Base-by-base conservation (phyloP, 2,329 filamentous ascomycete genomes). In the Cladosporium austrohemisphaericum region DNA sequence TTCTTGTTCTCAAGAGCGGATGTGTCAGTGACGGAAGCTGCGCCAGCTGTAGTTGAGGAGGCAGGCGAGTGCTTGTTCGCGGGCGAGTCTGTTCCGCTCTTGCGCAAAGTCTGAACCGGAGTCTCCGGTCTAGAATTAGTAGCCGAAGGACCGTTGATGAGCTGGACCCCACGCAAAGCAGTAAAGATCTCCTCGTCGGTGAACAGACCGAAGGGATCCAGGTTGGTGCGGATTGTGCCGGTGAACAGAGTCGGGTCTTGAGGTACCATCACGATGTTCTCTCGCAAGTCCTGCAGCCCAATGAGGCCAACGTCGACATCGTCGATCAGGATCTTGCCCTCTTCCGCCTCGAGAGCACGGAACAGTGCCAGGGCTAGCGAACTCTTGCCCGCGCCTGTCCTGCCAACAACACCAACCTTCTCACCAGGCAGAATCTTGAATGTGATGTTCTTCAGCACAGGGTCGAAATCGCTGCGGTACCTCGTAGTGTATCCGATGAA, bases 231-330 rank as follows among this genome's bases (percentile, higher is more conserved):
- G 55, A 97, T 86, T 0, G 91, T 96, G 56, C 92, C 92, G 11
- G 84, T 91, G 70, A 97, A 97, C 1, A 97, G 76, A 0, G 92
- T 97, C 48, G 88, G 93, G 65, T 98, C 93, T 72, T 98, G 93
- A 22, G 93, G 93, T 50, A 98, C 93, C 69, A 98, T 97, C 0
- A 94, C 96, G 60, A 98, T 94, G 38, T 88, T 85, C 70, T 95
- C 86, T 49, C 93, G 86, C 60, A 98, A 75, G 69, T 97, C 92
- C 55, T 88, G 86, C n/a, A 98, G 79, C 5, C 93, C 93, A 55
- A 98, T 96, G 54, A 78, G 74, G 43, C 88, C 84, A 63, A 97
- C 89, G 61, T 97, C 88, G n/a, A 98, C 73, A 55, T 84, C 86
- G 58, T 98, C 93, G 47, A 98, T 88, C 16, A 94, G 64, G 54